Percentiles rank a stretch among this genome's conserved stretches.
Conservation (phyloP, 352 stramenopile species). For the Pythium pyrilobum region DNA sequence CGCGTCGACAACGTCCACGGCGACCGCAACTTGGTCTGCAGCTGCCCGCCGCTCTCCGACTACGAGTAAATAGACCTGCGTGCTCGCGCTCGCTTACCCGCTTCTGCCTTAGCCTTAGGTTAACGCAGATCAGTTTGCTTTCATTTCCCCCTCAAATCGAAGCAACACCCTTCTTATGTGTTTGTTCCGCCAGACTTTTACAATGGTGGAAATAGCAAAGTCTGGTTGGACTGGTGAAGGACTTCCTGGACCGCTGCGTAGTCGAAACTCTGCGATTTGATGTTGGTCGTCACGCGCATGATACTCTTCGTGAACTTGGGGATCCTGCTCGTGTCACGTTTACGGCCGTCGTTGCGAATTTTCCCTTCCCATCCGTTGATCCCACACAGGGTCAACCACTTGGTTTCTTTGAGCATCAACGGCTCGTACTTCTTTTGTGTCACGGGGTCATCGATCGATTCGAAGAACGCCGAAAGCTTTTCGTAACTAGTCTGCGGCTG, state of each 20-base stretch:
- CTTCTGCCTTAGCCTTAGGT: no score
- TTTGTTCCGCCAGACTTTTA: conserved; percentile 14
- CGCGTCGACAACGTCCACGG: conserved; percentile 99
- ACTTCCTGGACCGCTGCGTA: conserved; percentile 65
- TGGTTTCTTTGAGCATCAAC: conserved; percentile 53
- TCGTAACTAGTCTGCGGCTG: conserved; percentile 62
- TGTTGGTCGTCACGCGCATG: conserved; percentile 45
- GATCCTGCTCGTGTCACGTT: conserved; percentile 28
- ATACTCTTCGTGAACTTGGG: conserved; percentile 60
- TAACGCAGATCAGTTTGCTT: no score
- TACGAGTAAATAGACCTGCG: conserved; percentile 84
- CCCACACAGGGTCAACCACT: conserved; percentile 61
- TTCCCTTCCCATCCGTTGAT: conserved; percentile 69
- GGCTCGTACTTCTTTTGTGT: conserved; percentile 38
- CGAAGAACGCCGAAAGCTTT: conserved; percentile 55
- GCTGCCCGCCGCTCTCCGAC: conserved; percentile 94
- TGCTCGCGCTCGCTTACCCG: no score
- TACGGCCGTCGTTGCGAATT: conserved; percentile 46
- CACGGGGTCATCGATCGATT: conserved; percentile 42
- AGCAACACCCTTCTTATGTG: neutral
- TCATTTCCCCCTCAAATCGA: no score
- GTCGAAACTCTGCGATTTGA: conserved; percentile 64
- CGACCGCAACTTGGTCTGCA: conserved; percentile 98
- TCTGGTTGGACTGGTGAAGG: conserved; percentile 62
- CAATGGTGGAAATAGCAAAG: conserved; percentile 48